Percentiles rank a stretch among this genome's conserved stretches.
Evolutionary conservation across 2,329 filamentous ascomycete species (phyloP).

Genomic region (Alternaria sp.): DNA sequence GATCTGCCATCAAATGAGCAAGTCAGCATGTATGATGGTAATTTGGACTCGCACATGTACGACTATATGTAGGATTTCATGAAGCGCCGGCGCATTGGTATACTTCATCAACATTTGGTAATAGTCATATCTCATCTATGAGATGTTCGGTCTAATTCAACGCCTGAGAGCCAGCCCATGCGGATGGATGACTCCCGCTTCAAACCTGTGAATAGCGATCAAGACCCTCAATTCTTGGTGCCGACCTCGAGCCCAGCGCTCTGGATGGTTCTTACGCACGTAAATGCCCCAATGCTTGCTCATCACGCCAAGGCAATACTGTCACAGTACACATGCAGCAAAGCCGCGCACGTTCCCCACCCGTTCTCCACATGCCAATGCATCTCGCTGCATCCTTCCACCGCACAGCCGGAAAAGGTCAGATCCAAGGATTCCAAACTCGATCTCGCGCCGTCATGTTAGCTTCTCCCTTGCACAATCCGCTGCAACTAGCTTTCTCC

Average conservation of each 20-base stretch:
- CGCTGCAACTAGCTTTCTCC: not conserved
- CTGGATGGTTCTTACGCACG: not conserved
- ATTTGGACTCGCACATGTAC: not conserved
- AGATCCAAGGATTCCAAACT: not conserved
- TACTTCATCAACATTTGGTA: not conserved
- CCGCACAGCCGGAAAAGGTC: not conserved
- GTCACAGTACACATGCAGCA: not conserved
- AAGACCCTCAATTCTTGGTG: not conserved
- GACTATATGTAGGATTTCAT: not conserved
- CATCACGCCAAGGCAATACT: not conserved
- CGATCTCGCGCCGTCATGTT: not conserved
- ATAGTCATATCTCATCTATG: not conserved
- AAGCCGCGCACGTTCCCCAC: not conserved
- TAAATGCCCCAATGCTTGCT: not conserved
- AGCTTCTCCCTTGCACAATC: not conserved
- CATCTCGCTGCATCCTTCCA: not conserved
- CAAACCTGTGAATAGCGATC: not conserved
- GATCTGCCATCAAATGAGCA: conserved; percentile 54
- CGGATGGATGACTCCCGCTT: not conserved
- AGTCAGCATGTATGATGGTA: not conserved
- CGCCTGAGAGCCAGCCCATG: not conserved
- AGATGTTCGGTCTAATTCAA: not conserved
- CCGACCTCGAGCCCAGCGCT: not conserved
- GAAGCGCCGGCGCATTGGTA: not conserved
- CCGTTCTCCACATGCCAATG: not conserved